Conservation (phyloP, 768 basidiomycete species). For the Suillus plorans region DNA sequence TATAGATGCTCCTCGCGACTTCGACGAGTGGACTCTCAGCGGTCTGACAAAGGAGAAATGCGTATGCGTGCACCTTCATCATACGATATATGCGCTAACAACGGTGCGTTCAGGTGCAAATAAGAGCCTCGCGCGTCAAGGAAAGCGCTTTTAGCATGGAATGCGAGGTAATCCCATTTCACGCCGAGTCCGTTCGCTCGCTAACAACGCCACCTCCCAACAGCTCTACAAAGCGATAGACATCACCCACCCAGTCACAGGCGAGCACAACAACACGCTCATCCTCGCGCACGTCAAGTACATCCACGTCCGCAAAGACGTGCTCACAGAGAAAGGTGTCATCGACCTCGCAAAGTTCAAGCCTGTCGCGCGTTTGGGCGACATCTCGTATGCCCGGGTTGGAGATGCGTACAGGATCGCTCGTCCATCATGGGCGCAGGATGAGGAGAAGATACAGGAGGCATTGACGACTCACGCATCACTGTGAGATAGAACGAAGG, state of each 20-base stretch:
- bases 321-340: too few relatives aligned
- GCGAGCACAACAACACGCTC: conserved; percentile 28
- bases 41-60: conserved; percentile 43
- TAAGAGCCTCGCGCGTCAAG: conserved; percentile 41
- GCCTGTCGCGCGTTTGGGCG: too few relatives aligned
- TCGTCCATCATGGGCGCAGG: conserved; percentile 22
- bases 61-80: conserved; percentile 16
- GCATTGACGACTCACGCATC: conserved; percentile 3
- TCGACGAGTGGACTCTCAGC: conserved; percentile 42
- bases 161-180: conserved; percentile 33
- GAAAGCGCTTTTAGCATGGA: conserved; percentile 50
- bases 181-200: background rate
- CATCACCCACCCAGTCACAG: conserved; percentile 31
- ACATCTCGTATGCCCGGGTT: too few relatives aligned
- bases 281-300: conserved; percentile 38
- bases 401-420: too few relatives aligned
- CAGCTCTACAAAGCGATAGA: conserved; percentile 37
- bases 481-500: background rate
- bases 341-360: too few relatives aligned
- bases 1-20: conserved; percentile 36
- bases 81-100: background rate
- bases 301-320: conserved; percentile 37
- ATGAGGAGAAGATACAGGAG: conserved; percentile 15
- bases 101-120: conserved; percentile 28
- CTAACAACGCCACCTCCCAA: conserved; percentile 8